These are phyloP conservation scores for Globisporangium canariense DNA, from an alignment of 352 stramenopile species.

Conservation along the genomic window DNA sequence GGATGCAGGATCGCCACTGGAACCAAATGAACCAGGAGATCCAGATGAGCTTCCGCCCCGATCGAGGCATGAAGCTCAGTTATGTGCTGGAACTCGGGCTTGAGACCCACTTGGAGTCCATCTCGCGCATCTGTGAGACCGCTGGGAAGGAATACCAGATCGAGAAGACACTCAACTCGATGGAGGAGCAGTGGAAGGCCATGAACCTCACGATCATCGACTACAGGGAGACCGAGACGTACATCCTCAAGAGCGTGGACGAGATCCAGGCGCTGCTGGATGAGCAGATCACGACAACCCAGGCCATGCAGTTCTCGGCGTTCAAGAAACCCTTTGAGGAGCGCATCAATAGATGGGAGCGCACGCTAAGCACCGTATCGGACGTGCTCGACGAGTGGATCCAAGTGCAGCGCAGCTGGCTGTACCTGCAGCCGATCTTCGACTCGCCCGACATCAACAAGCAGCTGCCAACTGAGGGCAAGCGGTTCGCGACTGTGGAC, in stretches of 20 bases:
- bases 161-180: constrained; percentile 90
- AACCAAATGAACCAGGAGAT: constrained; percentile 88
- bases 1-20: constrained; percentile 94
- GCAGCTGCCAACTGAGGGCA: constrained; percentile 92
- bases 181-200: constrained; percentile 89
- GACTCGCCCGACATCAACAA: constrained; percentile 96
- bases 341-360: constrained; percentile 90
- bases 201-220: constrained; percentile 85
- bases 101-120: constrained; percentile 82
- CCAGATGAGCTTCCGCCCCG: constrained; percentile 76
- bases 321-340: constrained; percentile 96
- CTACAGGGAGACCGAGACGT: constrained; percentile 92
- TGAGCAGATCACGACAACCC: constrained; percentile 94
- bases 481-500: constrained; percentile 93
- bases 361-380: constrained; percentile 84
- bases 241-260: constrained; percentile 92
- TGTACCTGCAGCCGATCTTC: constrained; percentile 96
- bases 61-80: constrained; percentile 80
- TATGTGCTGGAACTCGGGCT: constrained; percentile 86
- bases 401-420: constrained; percentile 91
- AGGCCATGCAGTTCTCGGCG: constrained; percentile 94
- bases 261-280: constrained; percentile 93
- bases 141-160: constrained; percentile 95
- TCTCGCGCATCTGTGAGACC: constrained; percentile 90
- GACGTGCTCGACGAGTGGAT: constrained; percentile 95